Evolutionary conservation across 208 protist genomes (phyloP), one percentile per base, ranked within the genome.

Genomic region (Lotmaria passim): DNA sequence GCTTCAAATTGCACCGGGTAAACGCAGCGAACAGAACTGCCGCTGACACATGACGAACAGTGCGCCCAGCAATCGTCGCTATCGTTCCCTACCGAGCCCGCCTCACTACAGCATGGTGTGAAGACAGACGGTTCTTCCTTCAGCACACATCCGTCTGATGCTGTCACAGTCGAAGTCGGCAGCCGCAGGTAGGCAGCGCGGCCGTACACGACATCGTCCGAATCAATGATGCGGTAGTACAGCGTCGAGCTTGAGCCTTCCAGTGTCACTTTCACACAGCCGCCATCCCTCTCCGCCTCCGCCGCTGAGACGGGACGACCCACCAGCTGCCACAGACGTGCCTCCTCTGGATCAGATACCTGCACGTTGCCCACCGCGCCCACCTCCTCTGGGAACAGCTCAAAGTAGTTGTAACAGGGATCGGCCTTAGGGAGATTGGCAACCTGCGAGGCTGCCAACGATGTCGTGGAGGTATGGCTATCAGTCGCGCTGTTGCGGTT

Each of bases 201-300:
- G 24, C 56, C 56, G 56, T 61, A 61, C 21, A 61, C 56, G 11
- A n/a, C 56, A 61, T 61, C 56, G 33, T 61, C 56, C 7, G 56
- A 61, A 38, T 44, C 38, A 3, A 8, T 61, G 38, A 61, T 61
- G 38, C 34, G 17, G 38, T 61, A 61, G 24, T 61, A 61, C 38
- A 34, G n/a, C 23, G 56, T 21, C 10, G 56, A 5, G 7, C 2
- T n/a, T 0, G 24, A 14, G 12, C 56, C 56, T n/a, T 26, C 38
- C 33, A 48, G 8, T 7, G 19, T 44, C n/a, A 61, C 34, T 38
- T 47, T 61, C 56, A 61, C 56, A n/a, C 56, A 61, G 34, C 56
- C 56, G 36, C 56, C 56, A 10, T 61, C 56, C 23, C 0, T 19
- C 56, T 48, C 56, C 3, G 56, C 56, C 23, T 17, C 23, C 1